Evolutionary conservation across 2,329 filamentous ascomycete species (phyloP).

Genomic region (Escovopsis sp.): DNA sequence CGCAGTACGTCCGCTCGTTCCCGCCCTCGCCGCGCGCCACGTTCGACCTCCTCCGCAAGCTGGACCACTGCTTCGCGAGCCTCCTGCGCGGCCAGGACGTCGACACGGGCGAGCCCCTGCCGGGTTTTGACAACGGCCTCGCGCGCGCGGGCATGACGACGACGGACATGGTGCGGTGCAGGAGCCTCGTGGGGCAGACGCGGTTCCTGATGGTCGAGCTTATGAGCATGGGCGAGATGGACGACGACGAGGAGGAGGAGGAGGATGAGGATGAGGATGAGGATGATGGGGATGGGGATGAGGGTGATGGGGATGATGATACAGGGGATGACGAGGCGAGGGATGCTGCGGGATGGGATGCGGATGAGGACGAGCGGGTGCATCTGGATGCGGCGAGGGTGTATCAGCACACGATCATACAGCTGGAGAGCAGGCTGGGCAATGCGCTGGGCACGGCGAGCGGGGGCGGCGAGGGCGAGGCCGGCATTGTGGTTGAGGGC

Average conservation of each 20-base stretch:
- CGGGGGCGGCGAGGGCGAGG: too few species aligned
- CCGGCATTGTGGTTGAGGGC: too few species aligned
- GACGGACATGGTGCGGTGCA: conserved; percentile 79
- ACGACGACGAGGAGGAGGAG: conserved; percentile 27
- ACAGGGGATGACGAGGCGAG: too few species aligned
- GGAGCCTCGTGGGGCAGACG: conserved; percentile 65
- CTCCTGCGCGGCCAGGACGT: conserved; percentile 54
- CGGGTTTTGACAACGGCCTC: conserved; percentile 51
- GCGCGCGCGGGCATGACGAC: conserved; percentile 49
- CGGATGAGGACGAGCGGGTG: conserved; percentile 31
- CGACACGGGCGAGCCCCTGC: conserved; percentile 48
- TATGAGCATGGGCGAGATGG: conserved; percentile 32
- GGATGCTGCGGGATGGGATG: conserved; percentile 16
- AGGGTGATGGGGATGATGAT: too few species aligned
- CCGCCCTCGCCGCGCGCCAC: conserved; percentile 45
- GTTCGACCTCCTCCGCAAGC: conserved; percentile 58
- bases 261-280: conserved; percentile 22
- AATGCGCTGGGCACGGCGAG: conserved; percentile 14
- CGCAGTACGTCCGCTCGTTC: conserved; percentile 59
- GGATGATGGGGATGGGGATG: conserved; percentile 10
- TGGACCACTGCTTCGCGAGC: conserved; percentile 73
- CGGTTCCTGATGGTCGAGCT: conserved; percentile 56
- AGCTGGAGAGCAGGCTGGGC: conserved; percentile 54
- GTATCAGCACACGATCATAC: conserved; percentile 66
- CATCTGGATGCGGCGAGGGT: conserved; percentile 61